Conservation (phyloP, 2,329 filamentous ascomycete species). For the Cryphonectria naterciae region DNA sequence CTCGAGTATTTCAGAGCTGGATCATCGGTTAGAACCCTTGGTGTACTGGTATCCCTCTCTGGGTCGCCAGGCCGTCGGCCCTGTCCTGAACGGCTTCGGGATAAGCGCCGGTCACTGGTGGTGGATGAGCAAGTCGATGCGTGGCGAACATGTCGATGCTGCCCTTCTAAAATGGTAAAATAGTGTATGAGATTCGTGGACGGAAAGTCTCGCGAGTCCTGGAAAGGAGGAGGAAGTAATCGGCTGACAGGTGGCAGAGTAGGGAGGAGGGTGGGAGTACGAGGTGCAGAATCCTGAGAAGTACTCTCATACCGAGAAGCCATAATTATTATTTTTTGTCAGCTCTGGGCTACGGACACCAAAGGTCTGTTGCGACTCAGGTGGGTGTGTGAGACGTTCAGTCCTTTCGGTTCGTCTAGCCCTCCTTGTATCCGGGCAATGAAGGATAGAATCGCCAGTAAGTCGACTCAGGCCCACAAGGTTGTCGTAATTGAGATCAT, state of each 20-base stretch:
- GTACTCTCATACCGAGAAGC: background rate
- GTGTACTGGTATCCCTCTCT: background rate
- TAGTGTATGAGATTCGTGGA: background rate
- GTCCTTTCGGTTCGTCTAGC: slow-evolving; percentile 3
- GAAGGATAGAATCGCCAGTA: background rate
- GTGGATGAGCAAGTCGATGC: background rate
- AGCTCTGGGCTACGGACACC: background rate
- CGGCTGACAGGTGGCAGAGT: slow-evolving; percentile 2
- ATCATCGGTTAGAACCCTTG: background rate
- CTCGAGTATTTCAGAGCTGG: background rate
- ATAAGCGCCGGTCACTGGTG: background rate
- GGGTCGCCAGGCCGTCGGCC: background rate
- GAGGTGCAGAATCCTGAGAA: background rate
- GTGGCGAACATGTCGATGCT: background rate
- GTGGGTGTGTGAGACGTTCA: background rate
- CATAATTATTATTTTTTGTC: background rate
- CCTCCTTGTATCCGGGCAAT: background rate
- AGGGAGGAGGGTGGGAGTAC: background rate
- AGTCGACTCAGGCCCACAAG: background rate
- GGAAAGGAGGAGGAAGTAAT: slow-evolving; percentile 15
- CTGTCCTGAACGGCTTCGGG: background rate
- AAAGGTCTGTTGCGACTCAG: background rate
- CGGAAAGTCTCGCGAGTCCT: background rate
- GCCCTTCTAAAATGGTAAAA: background rate
- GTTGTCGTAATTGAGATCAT: background rate